Evolutionary conservation across 257 asterid species (phyloP).

Genomic region (Capsicum baccatum): DNA sequence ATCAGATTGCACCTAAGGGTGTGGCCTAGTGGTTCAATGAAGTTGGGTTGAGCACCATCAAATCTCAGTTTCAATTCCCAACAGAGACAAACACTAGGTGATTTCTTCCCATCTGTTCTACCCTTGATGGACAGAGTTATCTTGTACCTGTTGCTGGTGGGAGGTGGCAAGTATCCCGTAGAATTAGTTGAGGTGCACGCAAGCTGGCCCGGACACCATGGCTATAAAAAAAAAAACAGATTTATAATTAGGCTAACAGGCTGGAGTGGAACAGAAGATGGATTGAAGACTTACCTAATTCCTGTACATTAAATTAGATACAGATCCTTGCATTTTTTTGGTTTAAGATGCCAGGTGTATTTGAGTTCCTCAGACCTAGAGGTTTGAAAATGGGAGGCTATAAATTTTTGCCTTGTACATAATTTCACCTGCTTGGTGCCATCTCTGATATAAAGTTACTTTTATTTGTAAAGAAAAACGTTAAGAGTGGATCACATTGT

Average conservation of each 20-base stretch:
- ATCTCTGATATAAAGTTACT: background rate
- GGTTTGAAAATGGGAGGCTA: background rate
- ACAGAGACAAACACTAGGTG: too few species aligned
- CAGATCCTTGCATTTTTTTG: conserved; percentile 4
- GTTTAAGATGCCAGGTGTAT: background rate
- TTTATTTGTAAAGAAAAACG: background rate
- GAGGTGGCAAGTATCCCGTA: too few species aligned
- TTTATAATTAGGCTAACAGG: background rate
- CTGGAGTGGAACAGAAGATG: conserved; percentile 1
- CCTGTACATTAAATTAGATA: conserved; percentile 1
- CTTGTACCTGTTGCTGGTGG: too few species aligned
- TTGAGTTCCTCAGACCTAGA: conserved; percentile 5
- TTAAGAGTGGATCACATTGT: background rate
- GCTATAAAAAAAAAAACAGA: too few species aligned
- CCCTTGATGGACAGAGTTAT: too few species aligned
- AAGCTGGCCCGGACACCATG: too few species aligned
- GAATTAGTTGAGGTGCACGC: too few species aligned
- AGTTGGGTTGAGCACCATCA: too few species aligned
- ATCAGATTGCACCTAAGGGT: too few species aligned
- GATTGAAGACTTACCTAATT: conserved; percentile 1
- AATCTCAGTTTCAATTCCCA: too few species aligned
- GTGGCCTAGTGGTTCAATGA: too few species aligned
- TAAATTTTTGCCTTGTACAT: background rate
- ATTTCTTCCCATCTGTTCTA: too few species aligned
- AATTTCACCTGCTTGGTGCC: background rate